Percentiles rank a stretch among this genome's conserved stretches.
These are phyloP conservation scores for Quercus alba DNA, from an alignment of 306 rosid species.

Conservation along the genomic window DNA sequence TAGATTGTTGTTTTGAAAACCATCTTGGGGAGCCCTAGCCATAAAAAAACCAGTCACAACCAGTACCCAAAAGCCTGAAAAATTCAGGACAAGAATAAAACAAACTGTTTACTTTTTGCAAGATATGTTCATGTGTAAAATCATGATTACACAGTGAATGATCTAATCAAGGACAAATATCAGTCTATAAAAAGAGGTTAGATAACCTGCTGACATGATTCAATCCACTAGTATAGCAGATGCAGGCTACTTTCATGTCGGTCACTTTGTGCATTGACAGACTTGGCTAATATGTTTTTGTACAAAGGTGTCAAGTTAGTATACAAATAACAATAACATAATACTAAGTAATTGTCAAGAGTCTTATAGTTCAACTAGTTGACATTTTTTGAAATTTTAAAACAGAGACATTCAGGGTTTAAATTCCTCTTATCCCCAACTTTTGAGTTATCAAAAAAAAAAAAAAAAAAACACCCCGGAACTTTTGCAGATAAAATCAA, in stretches of 20 bases:
- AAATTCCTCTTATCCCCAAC: no score
- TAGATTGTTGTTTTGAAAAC: no score
- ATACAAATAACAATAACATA: no score
- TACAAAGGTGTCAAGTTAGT: no score
- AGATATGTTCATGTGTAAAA: not conserved
- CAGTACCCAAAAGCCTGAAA: not conserved
- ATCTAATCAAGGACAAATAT: not conserved
- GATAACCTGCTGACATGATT: not conserved
- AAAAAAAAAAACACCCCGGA: no score
- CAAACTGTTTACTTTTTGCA: not conserved
- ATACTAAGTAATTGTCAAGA: no score
- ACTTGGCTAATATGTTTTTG: no score
- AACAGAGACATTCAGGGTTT: fast-evolving
- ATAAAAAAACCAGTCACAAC: not conserved
- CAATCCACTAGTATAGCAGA: not conserved
- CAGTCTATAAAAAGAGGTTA: not conserved
- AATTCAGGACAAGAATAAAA: not conserved
- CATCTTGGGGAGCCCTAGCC: no score
- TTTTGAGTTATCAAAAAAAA: no score
- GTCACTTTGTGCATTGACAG: not conserved
- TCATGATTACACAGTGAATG: not conserved
- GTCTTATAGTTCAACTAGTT: no score
- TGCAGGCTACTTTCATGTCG: not conserved
- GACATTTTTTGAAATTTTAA: fast-evolving
- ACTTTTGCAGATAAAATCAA: no score